phyloP scores from a whole-genome alignment of 371 early-diverging fungal genomes.

The Synchytrium microbalum region DNA sequence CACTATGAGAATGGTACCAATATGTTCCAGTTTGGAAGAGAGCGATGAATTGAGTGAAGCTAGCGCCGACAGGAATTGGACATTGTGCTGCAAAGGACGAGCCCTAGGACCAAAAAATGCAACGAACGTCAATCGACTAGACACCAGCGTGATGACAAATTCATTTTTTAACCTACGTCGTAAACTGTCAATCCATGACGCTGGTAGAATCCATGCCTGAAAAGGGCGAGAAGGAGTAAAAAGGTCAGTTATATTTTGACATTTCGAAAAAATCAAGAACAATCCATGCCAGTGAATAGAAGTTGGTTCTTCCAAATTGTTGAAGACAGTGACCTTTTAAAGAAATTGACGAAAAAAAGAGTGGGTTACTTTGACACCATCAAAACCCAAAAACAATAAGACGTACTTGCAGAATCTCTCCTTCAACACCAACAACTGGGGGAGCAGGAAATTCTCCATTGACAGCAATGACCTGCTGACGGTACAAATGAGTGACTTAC shows the following conservation, averaged over 20 bases:
- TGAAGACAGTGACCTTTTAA: not conserved
- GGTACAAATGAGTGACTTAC: too few relatives aligned
- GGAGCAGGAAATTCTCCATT: not conserved
- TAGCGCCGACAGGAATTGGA: not conserved
- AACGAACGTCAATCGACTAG: too few relatives aligned
- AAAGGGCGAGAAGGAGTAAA: too few relatives aligned
- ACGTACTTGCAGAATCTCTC: not conserved
- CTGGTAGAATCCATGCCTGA: not conserved
- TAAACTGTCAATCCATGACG: not conserved
- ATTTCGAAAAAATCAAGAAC: too few relatives aligned
- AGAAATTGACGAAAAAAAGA: too few relatives aligned
- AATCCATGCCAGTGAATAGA: not conserved
- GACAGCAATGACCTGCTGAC: too few relatives aligned
- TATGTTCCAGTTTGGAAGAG: not conserved
- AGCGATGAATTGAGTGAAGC: not conserved
- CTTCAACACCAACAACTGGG: not conserved
- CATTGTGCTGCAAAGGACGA: not conserved
- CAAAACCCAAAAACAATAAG: too few relatives aligned
- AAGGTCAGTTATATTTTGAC: too few relatives aligned
- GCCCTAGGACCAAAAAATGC: not conserved
- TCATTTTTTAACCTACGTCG: not conserved
- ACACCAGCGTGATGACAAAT: too few relatives aligned
- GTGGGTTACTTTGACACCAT: too few relatives aligned
- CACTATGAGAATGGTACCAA: not conserved
- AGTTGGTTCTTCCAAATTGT: not conserved